Evolutionary conservation across 2,329 filamentous ascomycete species (phyloP).

Genomic region (Botryotinia globosa): DNA sequence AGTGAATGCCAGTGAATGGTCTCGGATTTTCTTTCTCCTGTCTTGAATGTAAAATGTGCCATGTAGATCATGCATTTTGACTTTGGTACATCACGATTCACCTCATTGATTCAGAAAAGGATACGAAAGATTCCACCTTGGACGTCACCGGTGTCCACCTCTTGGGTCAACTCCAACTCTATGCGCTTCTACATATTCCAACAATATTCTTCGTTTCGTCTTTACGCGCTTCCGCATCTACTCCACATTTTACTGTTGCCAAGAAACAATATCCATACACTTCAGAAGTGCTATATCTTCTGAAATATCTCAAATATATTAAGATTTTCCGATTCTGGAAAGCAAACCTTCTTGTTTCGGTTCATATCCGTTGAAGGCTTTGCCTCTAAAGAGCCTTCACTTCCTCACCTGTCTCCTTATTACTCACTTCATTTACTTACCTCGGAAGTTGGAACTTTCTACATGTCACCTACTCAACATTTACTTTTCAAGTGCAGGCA

Average conservation of each 20-base stretch:
- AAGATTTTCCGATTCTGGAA: background rate
- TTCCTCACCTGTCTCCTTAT: background rate
- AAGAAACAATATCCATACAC: constrained; percentile 1
- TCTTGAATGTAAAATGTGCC: constrained; percentile 11
- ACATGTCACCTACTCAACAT: constrained; percentile 15
- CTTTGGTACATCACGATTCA: background rate
- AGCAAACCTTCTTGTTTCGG: constrained; percentile 4
- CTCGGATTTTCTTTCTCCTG: background rate
- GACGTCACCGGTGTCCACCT: constrained; percentile 9
- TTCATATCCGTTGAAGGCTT: constrained; percentile 10
- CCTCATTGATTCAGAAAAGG: background rate
- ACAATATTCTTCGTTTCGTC: constrained; percentile 13
- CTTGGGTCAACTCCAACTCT: background rate
- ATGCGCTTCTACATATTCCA: constrained; percentile 12
- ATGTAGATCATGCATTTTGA: constrained; percentile 17
- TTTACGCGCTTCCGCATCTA: constrained; percentile 5
- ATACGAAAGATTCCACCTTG: constrained; percentile 2
- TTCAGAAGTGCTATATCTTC: constrained; percentile 26
- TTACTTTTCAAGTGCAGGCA: constrained; percentile 31
- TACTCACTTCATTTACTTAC: constrained; percentile 2
- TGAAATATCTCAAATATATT: constrained; percentile 22
- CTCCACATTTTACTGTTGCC: constrained; percentile 12
- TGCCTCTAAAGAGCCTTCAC: background rate
- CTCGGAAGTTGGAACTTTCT: constrained; percentile 5
- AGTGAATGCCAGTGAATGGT: background rate